Evolutionary conservation across 2,329 filamentous ascomycete genomes (phyloP), one percentile per base, ranked within the genome.

Genomic region (Trichoderma endophyticum): DNA sequence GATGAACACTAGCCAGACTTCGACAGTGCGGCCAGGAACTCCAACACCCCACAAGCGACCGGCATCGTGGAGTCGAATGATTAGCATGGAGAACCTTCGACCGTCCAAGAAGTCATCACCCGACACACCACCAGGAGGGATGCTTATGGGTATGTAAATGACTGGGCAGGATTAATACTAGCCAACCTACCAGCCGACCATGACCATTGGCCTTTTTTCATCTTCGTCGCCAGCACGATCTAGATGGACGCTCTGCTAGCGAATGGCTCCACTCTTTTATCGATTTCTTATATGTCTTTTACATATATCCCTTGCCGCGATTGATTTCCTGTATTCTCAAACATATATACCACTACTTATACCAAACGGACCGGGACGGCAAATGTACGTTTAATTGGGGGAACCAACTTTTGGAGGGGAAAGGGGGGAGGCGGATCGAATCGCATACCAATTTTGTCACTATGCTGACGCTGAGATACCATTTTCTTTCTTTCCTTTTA

Each of bases 31-130:
- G 6, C 81, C 81, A 6, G 81, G 80, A 6, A 83, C 81, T 24
- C 81, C 81, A 7, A 79, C 80, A 15, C 81, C 81, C 2, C 77
- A 81, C 70, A 83, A 83, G 73, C 78, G 81, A 70, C 81, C 81
- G 26, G 81, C 79, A 30, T 82, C 81, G 4, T 83, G 81, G 81
- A 79, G 79, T 15, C 80, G 81, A 64, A 75, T 81, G 34, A 76
- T 81, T 26, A 81, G 79, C 74, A 80, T 83, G 73, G 81, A 83
- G 73, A 80, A 78, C 71, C 72, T 82, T 28, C 79, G 81, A 8
- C 80, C 81, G 5, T 77, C 77, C 74, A 82, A 82, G 77, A 81
- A 81, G 75, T 74, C 76, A 14, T 77, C 75, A 24, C 69, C 74
- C 2, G 78, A 79, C 51, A 73, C 75, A 65, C 66, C 66, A 8